A percentile compares a stretch with the other conserved stretches of the same genome.
phyloP scores from a whole-genome alignment of 495 filamentous ascomycete species.

The Hyaloscypha variabilis region DNA sequence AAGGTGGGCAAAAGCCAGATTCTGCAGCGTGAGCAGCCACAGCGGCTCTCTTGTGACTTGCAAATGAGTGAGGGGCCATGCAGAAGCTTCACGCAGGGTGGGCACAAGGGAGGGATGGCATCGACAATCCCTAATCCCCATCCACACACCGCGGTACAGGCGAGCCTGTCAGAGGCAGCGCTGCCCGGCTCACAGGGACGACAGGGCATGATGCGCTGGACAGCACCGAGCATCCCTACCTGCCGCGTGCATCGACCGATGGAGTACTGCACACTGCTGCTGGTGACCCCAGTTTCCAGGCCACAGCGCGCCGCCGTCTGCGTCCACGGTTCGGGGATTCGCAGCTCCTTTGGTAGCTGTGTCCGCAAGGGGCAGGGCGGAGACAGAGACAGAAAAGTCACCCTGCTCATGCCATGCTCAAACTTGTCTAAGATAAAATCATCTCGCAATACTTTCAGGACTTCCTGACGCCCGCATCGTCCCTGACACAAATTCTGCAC shows the following conservation, averaged over 20 bases:
- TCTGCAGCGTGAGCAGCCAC: not conserved
- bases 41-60: conserved; percentile 12
- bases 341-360: not conserved
- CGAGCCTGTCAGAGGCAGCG: not conserved
- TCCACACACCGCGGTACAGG: not conserved
- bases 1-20: not conserved
- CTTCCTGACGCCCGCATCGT: not conserved
- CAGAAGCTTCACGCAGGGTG: not conserved
- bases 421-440: not conserved
- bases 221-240: not conserved
- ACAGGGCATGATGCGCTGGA: not conserved
- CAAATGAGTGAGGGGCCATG: conserved; percentile 6
- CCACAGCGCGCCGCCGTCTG: not conserved
- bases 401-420: too few species aligned
- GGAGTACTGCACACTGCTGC: not conserved
- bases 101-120: not conserved
- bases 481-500: not conserved
- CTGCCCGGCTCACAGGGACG: conserved; percentile 3
- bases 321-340: not conserved
- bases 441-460: not conserved
- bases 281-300: conserved; percentile 1
- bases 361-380: not conserved
- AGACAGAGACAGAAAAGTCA: too few species aligned
- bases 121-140: not conserved
- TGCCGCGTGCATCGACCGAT: conserved; percentile 10